Percentiles rank a stretch among this genome's conserved stretches.
Evolutionary conservation across 1,284 basidiomycete species (phyloP).

Genomic region (Cutaneotrichosporon dermatis): DNA sequence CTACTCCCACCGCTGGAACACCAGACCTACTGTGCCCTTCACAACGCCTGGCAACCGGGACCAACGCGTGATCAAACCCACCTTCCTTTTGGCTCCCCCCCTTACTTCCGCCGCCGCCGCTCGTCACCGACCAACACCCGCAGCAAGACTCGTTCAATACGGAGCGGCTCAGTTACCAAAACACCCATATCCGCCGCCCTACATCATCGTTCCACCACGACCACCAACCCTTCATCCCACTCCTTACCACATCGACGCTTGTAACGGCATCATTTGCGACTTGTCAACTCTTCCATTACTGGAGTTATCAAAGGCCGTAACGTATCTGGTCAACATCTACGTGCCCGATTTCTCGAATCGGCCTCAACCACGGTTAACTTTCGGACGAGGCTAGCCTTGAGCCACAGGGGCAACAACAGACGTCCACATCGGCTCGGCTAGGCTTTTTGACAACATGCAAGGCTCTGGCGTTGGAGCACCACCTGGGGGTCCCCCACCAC

Average conservation of each 20-base stretch:
- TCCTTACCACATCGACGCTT: neutral
- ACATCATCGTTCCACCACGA: neutral
- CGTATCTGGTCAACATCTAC: neutral
- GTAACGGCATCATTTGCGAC: neutral
- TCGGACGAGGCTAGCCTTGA: neutral
- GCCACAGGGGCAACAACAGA: neutral
- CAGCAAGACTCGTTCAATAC: too few relatives aligned
- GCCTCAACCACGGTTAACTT: neutral
- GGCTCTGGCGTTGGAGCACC: slow-evolving; percentile 1
- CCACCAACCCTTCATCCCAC: neutral
- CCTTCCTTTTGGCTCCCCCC: neutral
- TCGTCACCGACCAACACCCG: neutral
- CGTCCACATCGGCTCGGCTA: neutral
- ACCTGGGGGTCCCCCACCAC: neutral
- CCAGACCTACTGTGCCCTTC: neutral
- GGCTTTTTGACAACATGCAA: neutral
- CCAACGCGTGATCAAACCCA: neutral
- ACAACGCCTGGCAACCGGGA: neutral
- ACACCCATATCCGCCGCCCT: neutral
- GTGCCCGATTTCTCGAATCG: neutral
- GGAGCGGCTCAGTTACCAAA: neutral
- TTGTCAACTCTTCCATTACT: neutral
- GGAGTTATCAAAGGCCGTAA: too few relatives aligned
- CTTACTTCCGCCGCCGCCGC: neutral
- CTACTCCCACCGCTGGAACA: too few relatives aligned